phyloP scores from a whole-genome alignment of 2,329 filamentous ascomycete genomes.

The Ceratocystis cubensis region DNA sequence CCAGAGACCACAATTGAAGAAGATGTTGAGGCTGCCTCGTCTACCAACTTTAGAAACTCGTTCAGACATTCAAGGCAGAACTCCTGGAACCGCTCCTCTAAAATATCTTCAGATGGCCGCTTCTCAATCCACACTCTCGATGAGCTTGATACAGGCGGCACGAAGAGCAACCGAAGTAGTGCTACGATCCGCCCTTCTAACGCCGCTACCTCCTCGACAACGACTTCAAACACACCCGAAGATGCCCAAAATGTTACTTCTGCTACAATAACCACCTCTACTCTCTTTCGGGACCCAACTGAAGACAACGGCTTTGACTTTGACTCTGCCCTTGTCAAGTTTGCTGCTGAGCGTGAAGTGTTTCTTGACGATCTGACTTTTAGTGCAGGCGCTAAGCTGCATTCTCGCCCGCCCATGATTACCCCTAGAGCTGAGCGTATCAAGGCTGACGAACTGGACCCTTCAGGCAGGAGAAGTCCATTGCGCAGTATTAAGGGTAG shows the following conservation, averaged over 20 bases:
- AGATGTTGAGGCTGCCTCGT: conserved; percentile 39
- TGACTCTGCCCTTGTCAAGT: conserved; percentile 83
- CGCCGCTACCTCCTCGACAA: conserved; percentile 21
- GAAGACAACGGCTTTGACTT: conserved; percentile 63
- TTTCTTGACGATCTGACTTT: conserved; percentile 90
- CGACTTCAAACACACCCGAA: conserved; percentile 19
- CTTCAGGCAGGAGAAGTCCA: conserved; percentile 42
- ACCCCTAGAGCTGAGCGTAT: conserved; percentile 74
- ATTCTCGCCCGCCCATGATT: conserved; percentile 57
- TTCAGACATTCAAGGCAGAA: conserved; percentile 50
- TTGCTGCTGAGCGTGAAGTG: conserved; percentile 84
- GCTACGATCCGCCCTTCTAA: conserved; percentile 45
- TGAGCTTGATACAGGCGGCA: conserved; percentile 42
- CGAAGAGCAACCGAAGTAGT: conserved; percentile 52
- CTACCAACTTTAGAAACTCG: conserved; percentile 29
- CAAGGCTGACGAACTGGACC: conserved; percentile 54
- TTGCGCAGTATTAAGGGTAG: conserved; percentile 61
- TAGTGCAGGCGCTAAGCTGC: conserved; percentile 66
- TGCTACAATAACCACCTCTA: conserved; percentile 23
- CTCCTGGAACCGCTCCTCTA: conserved; percentile 47
- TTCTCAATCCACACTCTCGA: conserved; percentile 45
- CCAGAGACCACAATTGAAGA: conserved; percentile 46
- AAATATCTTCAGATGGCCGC: conserved; percentile 37
- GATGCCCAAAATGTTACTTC: conserved; percentile 12
- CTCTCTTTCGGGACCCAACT: conserved; percentile 29